phyloP scores from a whole-genome alignment of 805 yeast genomes.

The Candida broadrunensis region DNA sequence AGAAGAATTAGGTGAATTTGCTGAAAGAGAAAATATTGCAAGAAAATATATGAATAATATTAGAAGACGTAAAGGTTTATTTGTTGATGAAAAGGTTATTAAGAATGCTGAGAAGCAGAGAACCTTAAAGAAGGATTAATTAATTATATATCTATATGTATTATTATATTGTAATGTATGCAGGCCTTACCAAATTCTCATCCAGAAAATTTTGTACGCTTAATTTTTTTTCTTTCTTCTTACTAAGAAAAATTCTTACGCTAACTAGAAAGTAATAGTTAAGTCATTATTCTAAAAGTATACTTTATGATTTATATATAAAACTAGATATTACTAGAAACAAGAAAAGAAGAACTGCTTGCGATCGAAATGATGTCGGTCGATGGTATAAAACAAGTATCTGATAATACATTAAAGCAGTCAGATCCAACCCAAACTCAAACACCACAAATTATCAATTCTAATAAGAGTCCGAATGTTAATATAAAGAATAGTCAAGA shows the following conservation, averaged over 20 bases:
- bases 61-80: conserved; percentile 83
- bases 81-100: conserved; percentile 86
- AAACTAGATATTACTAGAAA: not conserved
- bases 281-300: too few species aligned
- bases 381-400: not conserved
- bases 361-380: not conserved
- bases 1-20: conserved; percentile 88
- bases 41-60: conserved; percentile 79
- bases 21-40: conserved; percentile 90
- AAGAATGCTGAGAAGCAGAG: conserved; percentile 93
- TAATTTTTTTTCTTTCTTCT: too few species aligned
- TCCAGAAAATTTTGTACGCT: too few species aligned
- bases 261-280: too few species aligned
- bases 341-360: not conserved
- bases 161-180: too few species aligned
- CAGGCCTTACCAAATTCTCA: too few species aligned
- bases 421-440: not conserved
- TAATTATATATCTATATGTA: too few species aligned
- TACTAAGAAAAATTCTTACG: too few species aligned
- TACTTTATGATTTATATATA: not conserved
- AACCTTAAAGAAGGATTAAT: conserved; percentile 68
- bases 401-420: not conserved
- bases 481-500: too few species aligned
- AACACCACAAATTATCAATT: not conserved
- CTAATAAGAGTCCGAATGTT: not conserved